Conservation (phyloP, 495 filamentous ascomycete genomes). For the Ramalina peruviana region DNA sequence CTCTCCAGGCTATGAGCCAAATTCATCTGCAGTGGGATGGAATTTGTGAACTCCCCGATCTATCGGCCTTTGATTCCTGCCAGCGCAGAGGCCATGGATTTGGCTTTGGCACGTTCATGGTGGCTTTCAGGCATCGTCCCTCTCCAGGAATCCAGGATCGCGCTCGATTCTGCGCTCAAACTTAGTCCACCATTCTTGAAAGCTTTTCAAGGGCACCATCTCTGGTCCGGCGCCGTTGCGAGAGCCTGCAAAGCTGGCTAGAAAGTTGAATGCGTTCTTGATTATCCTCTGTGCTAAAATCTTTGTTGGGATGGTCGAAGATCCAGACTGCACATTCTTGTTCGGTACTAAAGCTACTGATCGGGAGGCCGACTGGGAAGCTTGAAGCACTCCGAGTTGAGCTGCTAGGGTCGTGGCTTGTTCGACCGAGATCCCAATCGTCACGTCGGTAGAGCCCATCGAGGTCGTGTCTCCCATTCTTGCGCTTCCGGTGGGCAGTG, state of each 20-base stretch:
- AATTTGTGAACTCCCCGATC: no score
- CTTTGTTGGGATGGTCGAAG: slow-evolving; percentile 41
- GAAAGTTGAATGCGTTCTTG: slow-evolving; percentile 91
- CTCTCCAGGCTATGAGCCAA: no score
- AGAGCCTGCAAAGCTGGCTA: slow-evolving; percentile 66
- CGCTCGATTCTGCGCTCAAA: slow-evolving; percentile 79
- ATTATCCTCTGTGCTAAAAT: slow-evolving; percentile 85
- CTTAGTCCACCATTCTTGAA: slow-evolving; percentile 94
- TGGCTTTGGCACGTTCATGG: no score
- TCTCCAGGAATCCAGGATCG: slow-evolving; percentile 83
- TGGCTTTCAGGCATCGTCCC: slow-evolving; percentile 37
- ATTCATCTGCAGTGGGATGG: no score
- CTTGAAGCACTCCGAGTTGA: slow-evolving; percentile 46
- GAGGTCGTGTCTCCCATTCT: slow-evolving; percentile 27
- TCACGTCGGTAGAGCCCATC: slow-evolving; percentile 23
- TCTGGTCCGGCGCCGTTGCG: slow-evolving; percentile 44
- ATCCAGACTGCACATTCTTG: slow-evolving; percentile 16
- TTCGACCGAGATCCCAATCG: slow-evolving; percentile 77
- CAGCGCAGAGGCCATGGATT: no score
- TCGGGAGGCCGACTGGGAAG: slow-evolving; percentile 18
- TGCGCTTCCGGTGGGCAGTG: slow-evolving; percentile 14
- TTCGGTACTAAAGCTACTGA: slow-evolving; percentile 22
- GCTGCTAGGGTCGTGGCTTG: slow-evolving; percentile 52
- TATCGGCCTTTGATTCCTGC: no score
- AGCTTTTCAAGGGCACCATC: slow-evolving; percentile 76